Conservation (phyloP, 768 basidiomycete species). For the Boletus rex-veris region DNA sequence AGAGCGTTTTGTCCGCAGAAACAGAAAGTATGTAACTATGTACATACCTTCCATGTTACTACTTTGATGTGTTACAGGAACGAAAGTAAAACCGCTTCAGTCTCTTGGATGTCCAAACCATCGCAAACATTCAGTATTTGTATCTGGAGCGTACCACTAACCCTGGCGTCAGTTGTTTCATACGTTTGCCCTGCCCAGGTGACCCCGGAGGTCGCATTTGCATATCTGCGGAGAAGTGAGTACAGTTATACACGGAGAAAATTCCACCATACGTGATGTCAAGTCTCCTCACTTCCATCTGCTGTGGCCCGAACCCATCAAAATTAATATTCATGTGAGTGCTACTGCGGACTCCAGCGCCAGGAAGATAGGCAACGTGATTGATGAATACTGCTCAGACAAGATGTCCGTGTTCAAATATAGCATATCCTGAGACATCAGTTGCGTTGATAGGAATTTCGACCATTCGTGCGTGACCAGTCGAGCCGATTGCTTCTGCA, state of each 20-base stretch:
- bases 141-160: conserved; percentile 34
- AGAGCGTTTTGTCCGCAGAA: too few species aligned
- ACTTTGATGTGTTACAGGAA: conserved; percentile 3
- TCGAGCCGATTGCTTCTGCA: conserved; percentile 52
- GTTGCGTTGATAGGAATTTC: conserved; percentile 49
- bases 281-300: conserved; percentile 47
- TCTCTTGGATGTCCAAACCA: conserved; percentile 46
- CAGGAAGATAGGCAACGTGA: conserved; percentile 46
- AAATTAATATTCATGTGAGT: conserved; percentile 44
- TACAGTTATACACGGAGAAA: background rate
- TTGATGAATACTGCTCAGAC: conserved; percentile 58
- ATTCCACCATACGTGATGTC: conserved; percentile 37
- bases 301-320: conserved; percentile 18
- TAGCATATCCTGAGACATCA: conserved; percentile 57
- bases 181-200: conserved; percentile 60
- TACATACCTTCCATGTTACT: too few species aligned
- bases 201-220: conserved; percentile 48
- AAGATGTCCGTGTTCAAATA: conserved; percentile 47
- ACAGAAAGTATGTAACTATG: too few species aligned
- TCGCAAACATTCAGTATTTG: conserved; percentile 29
- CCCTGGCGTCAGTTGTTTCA: conserved; percentile 45
- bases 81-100: conserved; percentile 42
- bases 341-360: conserved; percentile 34
- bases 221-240: conserved; percentile 34
- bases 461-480: conserved; percentile 38